Base-by-base conservation (phyloP, 2,329 filamentous ascomycete species). In the Aspergillus neotritici region DNA sequence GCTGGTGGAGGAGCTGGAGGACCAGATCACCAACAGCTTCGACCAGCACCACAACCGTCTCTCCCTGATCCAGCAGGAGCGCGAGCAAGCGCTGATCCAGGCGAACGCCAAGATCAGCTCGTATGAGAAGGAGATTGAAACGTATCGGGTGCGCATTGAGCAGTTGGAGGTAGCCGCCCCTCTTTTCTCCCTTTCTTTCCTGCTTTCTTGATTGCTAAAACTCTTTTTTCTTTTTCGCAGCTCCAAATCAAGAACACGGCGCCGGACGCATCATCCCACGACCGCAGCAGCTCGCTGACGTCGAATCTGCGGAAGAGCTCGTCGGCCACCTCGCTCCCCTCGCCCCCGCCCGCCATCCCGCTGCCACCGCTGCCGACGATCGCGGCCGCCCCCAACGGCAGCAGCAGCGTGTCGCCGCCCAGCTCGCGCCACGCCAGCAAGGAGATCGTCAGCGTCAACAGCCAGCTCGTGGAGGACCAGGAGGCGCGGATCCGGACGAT, bases 401-500 rank as follows among this genome's bases (percentile, higher is more conserved):
- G 76, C 67, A 48, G 79, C 56, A 69, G 75, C 71, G 55, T 79
- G 64, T 66, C 79, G 59, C 67, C 80, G 55, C 68, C 79, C 25
- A 83, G 72, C 51, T 82, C 81, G 33, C 77, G 88, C 9, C 87
- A 90, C 46, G 76, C 81, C 13, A 94, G 88, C 74, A 94, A 93
- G 64, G 88, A 95, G 58, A 78, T 82, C 44, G 75, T 83, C 40
- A 78, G 84, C 44, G 75, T 83, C 40, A 78, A 84, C 46, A 80
- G 83, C 38, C 90, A 96, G 58, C 78, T 94, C 43, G 87, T 91
- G 47, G 91, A 97, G 60, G 93, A 98, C 57, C 90, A 96, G 65
- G 93, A 98, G 64, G 86, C 87, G 34, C 89, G 90, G 51, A 94
- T 98, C 62, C 84, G 86, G 47, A 94, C 88, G 5, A 94, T 98